Base-by-base conservation (phyloP, 768 basidiomycete species). In the Suillus subalutaceus region DNA sequence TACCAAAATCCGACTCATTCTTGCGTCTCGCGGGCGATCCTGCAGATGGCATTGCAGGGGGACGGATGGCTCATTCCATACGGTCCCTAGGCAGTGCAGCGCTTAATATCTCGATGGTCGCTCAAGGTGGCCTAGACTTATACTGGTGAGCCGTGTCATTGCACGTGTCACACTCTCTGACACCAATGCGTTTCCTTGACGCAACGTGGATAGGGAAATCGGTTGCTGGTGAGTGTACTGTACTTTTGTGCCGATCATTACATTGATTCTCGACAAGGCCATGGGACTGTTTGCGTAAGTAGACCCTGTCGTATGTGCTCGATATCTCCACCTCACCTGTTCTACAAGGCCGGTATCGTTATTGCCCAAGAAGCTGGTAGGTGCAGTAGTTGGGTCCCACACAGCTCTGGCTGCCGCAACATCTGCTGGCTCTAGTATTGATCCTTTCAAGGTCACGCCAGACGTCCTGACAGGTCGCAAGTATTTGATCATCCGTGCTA, bases 351-450 rank as follows among this genome's bases (percentile, higher is more conserved):
- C 3, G 97, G 96, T 0, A 88, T 93, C 15, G 89, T 97, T 70
- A 96, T 99, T 67, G 91, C 93, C 0, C 86, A 93, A 67, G 97
- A 97, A 75, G 92, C 96, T 0, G 97, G 97, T 6, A n/a, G 87
- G 90, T 16, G 79, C 90, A 13, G 88, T 93, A 38, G 90, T 91
- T 20, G 94, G 93, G 41, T 89, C 88, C 59, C 83, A 90, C 61
- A 78, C 76, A 26, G 76, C 77, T 10, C 81, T 88, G 67, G 74
- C 79, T 3, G 69, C 78, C 13, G 79, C 84, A 0, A 75, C 60
- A 52, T 37, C 44, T 18, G 65, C 53, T 1, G 70, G 78, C 41
- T 70, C 76, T 8, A 70, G 70, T n/a, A 69, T 74, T 3, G 76
- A 77, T 23, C 87, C 89, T 68, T 88, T 88, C 56, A 85, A 87